Evolutionary conservation across 345 rosid species (phyloP), one percentile per base, ranked within the genome.

Genomic region (Salix suchowensis): DNA sequence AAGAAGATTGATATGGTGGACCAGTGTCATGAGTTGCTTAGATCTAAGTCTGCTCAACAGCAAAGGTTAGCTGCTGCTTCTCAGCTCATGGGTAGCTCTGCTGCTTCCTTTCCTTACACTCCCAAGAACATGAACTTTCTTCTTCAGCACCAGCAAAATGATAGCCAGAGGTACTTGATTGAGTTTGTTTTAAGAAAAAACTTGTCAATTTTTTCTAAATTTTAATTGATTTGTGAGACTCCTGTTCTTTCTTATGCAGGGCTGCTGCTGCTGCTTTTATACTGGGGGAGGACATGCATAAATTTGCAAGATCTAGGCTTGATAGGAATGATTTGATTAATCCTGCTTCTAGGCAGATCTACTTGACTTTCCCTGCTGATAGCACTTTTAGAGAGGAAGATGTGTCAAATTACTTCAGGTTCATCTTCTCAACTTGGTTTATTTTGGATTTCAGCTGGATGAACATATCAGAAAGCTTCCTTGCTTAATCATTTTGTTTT

Each of bases 341-440:
- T 74, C 97, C 98, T 2, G 97, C 98, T 40, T 92, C 98, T 0
- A 89, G 98, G 79, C 98, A 94, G 91, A 94, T 94, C 87, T 94
- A 94, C 82, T 83, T 94, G 82, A 94, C 98, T 82, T 94, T 94
- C 79, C 98, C 98, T 65, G 98, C 98, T 76, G 98, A 94, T 77
- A 94, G 98, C 83, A 92, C 93, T 66, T 94, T 94, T 68, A 88
- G 92, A 79, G 98, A 94, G 76, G 96, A 94, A 80, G 98, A 94
- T 76, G 98, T 94, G 52, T 91, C 97, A 30, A 89, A 87, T 74
- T 94, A 91, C 69, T 94, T 94, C 93, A 94, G 94, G 97, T 92
- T 70, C 54, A 12, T 67, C 9, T 40, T 30, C 21, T 73, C 39
- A 15, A 10, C 6, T 24, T 34, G 93, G 96, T 92, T 70, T 46